These are phyloP conservation scores for Cantharellus cinnabarinus DNA, from an alignment of 768 basidiomycete species.

Conservation along the genomic window DNA sequence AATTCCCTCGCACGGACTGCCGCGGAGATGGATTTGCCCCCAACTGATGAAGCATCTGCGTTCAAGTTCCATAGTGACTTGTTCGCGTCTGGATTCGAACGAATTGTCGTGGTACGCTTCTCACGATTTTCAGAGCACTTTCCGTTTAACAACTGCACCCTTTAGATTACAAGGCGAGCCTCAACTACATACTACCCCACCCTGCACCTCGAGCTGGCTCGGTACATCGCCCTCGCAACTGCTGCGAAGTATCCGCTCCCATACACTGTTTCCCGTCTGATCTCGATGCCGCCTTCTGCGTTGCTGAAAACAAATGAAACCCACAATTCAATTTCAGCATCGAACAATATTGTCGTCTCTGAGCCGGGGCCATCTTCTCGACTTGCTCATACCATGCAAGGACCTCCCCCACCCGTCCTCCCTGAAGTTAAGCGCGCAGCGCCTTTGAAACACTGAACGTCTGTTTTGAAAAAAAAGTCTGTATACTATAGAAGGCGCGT, in stretches of 20 bases:
- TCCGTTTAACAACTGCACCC: neutral
- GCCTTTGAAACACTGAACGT: too few species aligned
- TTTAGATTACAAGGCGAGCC: constrained; percentile 55
- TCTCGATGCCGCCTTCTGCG: constrained; percentile 54
- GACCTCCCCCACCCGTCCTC: too few species aligned
- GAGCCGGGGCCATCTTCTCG: too few species aligned
- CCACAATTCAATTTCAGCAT: too few species aligned
- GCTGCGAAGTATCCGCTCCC: constrained; percentile 59
- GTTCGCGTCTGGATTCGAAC: constrained; percentile 79
- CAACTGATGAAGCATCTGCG: constrained; percentile 55
- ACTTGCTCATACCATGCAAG: too few species aligned
- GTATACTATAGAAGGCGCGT: too few species aligned
- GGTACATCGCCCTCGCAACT: constrained; percentile 53
- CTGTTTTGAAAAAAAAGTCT: too few species aligned
- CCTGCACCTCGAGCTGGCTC: constrained; percentile 80
- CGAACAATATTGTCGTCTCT: too few species aligned
- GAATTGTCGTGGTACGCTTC: constrained; percentile 57
- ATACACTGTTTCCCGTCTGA: constrained; percentile 55
- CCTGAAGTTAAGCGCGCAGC: too few species aligned
- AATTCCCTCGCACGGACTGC: constrained; percentile 56
- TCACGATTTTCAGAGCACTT: neutral
- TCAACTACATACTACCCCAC: constrained; percentile 87
- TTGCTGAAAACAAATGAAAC: constrained; percentile 24
- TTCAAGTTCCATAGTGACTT: constrained; percentile 69
- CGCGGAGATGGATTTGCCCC: constrained; percentile 41